phyloP scores from a whole-genome alignment of 2,329 filamentous ascomycete genomes.

The Fusarium sulawesiense region DNA sequence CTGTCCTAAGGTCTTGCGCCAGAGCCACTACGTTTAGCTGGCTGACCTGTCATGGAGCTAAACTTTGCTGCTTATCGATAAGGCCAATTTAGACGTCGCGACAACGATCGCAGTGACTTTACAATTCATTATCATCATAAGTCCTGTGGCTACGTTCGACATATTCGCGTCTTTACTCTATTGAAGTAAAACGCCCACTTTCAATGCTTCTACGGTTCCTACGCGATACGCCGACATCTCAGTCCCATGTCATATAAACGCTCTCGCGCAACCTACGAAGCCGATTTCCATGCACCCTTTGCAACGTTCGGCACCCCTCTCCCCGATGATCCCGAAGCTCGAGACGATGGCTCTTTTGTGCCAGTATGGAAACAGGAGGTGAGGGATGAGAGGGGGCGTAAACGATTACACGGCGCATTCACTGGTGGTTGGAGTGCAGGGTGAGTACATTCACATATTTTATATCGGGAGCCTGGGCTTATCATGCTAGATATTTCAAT shows the following conservation, averaged over 20 bases:
- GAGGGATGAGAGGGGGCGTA: constrained; percentile 89
- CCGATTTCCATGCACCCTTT: constrained; percentile 78
- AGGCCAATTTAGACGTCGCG: constrained; percentile 32
- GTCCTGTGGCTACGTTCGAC: not conserved
- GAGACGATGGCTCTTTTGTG: constrained; percentile 92
- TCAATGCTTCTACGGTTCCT: constrained; percentile 27
- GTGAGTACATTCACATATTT: constrained; percentile 62
- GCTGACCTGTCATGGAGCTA: constrained; percentile 9
- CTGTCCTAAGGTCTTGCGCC: constrained; percentile 12
- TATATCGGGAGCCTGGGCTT: constrained; percentile 7
- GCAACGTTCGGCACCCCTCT: constrained; percentile 87
- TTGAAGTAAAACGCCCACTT: not conserved
- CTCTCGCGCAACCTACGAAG: constrained; percentile 81
- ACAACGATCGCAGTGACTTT: constrained; percentile 19
- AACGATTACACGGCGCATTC: constrained; percentile 94
- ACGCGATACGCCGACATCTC: constrained; percentile 12
- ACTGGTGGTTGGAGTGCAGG: constrained; percentile 97
- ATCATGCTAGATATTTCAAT: constrained; percentile 82
- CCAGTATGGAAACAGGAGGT: constrained; percentile 99
- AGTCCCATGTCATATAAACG: constrained; percentile 80
- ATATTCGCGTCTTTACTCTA: not conserved
- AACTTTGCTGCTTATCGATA: constrained; percentile 40
- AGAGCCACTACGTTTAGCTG: constrained; percentile 7
- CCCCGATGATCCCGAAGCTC: constrained; percentile 79
- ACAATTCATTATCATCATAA: constrained; percentile 13